Evolutionary conservation across 257 asterid genomes (phyloP).

Genomic region (Thymus mandschuricus): DNA sequence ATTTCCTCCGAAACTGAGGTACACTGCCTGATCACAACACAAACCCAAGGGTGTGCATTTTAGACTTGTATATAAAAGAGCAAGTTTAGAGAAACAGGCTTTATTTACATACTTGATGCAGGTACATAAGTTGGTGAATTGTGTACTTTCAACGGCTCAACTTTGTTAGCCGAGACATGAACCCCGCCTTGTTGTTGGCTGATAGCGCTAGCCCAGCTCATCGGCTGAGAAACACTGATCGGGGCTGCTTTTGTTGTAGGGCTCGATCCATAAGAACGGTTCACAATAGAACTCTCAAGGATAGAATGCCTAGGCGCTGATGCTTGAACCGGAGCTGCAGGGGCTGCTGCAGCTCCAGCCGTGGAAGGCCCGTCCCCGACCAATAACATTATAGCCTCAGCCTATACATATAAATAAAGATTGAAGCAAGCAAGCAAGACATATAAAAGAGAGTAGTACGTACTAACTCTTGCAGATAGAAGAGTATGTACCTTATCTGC

Average conservation of each 20-base stretch:
- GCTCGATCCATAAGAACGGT: slow-evolving; percentile 42
- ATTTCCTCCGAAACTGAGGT: slow-evolving; percentile 86
- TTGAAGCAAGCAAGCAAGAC: neutral
- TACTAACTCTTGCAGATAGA: slow-evolving; percentile 4
- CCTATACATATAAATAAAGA: slow-evolving; percentile 41
- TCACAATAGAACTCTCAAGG: slow-evolving; percentile 49
- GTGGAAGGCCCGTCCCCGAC: slow-evolving; percentile 75
- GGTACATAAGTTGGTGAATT: slow-evolving; percentile 41
- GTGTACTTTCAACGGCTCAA: slow-evolving; percentile 44
- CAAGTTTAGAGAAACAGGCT: neutral
- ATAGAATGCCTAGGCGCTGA: slow-evolving; percentile 45
- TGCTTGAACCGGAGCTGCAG: slow-evolving; percentile 54
- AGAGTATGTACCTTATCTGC: slow-evolving; percentile 62
- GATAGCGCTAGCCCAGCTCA: slow-evolving; percentile 34
- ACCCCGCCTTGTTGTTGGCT: slow-evolving; percentile 39
- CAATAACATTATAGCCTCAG: slow-evolving; percentile 87
- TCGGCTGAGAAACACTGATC: slow-evolving; percentile 38
- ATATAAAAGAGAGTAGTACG: neutral
- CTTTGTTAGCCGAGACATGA: slow-evolving; percentile 36
- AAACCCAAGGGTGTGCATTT: neutral
- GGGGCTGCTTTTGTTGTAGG: slow-evolving; percentile 45
- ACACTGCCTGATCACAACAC: slow-evolving; percentile 49
- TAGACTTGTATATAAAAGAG: neutral
- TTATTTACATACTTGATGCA: slow-evolving; percentile 43
- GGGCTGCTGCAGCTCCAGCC: slow-evolving; percentile 37